Conservation (phyloP, 2,329 filamentous ascomycete genomes). For the Podosphaera aphanis region DNA sequence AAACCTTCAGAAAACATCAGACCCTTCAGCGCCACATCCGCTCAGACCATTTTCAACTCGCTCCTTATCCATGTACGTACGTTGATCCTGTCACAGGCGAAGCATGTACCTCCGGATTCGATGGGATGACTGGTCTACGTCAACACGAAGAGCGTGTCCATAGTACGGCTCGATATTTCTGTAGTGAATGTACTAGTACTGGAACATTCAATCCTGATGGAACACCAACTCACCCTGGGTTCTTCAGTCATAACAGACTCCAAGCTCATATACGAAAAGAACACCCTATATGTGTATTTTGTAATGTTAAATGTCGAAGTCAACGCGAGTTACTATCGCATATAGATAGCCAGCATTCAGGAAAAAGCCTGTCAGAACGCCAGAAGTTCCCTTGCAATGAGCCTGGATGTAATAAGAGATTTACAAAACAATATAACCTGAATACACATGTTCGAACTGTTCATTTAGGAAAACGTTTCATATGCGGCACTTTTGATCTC, state of each 20-base stretch:
- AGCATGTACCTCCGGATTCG: constrained; percentile 45
- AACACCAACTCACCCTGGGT: constrained; percentile 27
- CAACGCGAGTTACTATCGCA: constrained; percentile 50
- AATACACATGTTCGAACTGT: constrained; percentile 55
- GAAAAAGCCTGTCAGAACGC: constrained; percentile 33
- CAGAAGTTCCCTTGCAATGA: constrained; percentile 44
- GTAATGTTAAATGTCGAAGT: constrained; percentile 42
- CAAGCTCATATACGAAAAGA: constrained; percentile 48
- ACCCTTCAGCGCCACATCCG: constrained; percentile 67
- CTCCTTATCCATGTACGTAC: constrained; percentile 47
- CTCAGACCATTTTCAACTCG: constrained; percentile 46
- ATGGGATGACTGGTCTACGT: constrained; percentile 46
- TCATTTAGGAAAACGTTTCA: constrained; percentile 53
- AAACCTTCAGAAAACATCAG: constrained; percentile 69
- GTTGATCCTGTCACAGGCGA: constrained; percentile 26
- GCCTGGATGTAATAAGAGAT: constrained; percentile 46
- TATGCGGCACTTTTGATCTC: constrained; percentile 52
- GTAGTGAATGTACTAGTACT: constrained; percentile 39
- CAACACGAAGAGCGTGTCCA: constrained; percentile 51
- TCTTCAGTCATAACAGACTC: constrained; percentile 48
- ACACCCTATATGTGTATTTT: constrained; percentile 57
- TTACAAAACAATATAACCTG: constrained; percentile 67
- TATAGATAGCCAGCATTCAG: constrained; percentile 53
- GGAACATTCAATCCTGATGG: constrained; percentile 17
- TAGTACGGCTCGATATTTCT: constrained; percentile 47